Base-by-base conservation (phyloP, 805 yeast species). In the Torulaspora franciscae region DNA sequence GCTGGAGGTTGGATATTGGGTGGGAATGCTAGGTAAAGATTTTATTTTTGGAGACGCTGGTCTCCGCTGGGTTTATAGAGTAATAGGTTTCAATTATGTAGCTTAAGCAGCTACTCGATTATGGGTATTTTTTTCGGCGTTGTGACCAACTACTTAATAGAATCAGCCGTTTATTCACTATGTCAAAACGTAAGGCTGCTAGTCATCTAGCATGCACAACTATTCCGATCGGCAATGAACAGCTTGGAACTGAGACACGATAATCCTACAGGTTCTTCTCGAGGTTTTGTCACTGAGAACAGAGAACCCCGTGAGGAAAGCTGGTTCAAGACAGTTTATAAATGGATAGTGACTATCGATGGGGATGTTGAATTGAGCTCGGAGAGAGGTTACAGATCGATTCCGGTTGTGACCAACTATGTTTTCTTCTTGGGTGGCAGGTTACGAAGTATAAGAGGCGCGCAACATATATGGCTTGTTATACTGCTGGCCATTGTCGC, bases 391-490 rank as follows among this genome's bases (percentile, higher is more conserved):
- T 63, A 60, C 40, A 32, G 52, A 9, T 45, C 53, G 6, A 32
- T 60, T 32, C 58, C 65, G 1, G 23, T 38, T 3, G 51, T 54
- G 4, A 56, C 69, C 6, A 72, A 69, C 45, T 70, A 72, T 45
- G 50, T 77, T 2, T 85, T 75, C 59, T 64, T 83, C 3, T 62
- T 79, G 39, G 93, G 93, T 10, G 95, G 95, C 0, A 61, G 88
- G 33, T 55, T 81, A 10, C 66, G 81, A 26, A 65, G 75, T 0
- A 57, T 73, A 7, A 71, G 67, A 45, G 55, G 59, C 26, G 59
- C 62, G 22, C 50, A 51, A 15, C 81, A 79, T 1, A 52, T 71
- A 11, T 70, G 70, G 8, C 24, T 75, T 2, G 28, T 67, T 0
- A 69, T 74, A 0, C 62, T 68, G 3, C 43, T 62, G 0, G 37